Evolutionary conservation across 2,329 filamentous ascomycete genomes (phyloP).

Genomic region (Zymoseptoria tritici): DNA sequence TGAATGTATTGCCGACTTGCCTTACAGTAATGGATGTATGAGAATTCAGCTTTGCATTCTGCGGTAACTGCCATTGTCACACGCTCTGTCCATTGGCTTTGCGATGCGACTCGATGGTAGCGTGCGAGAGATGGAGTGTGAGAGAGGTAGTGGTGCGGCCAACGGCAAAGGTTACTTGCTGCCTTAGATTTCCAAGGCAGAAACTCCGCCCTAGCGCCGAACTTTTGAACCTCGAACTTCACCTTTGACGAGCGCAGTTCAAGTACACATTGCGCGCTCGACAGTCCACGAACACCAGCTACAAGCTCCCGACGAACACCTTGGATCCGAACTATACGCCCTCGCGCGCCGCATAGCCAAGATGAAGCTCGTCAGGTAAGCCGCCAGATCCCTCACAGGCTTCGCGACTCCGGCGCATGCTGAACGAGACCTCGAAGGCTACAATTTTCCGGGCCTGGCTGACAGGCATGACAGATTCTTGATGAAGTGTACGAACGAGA

Average conservation of each 20-base stretch:
- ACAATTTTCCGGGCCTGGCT: constrained; percentile 30
- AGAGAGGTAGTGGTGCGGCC: neutral
- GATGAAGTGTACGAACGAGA: constrained; percentile 99
- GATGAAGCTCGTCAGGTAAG: constrained; percentile 97
- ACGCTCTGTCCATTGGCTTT: neutral
- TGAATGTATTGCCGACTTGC: neutral
- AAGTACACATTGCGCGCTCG: neutral
- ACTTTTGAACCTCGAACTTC: neutral
- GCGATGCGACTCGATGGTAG: neutral
- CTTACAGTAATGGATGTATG: neutral
- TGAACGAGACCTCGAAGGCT: constrained; percentile 42
- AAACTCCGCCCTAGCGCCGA: neutral
- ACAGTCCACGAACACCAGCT: neutral
- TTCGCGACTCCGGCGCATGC: constrained; percentile 31
- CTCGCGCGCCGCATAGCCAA: constrained; percentile 34
- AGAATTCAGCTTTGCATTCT: neutral
- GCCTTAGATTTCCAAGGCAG: neutral
- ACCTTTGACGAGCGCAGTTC: neutral
- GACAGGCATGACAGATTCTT: constrained; percentile 62
- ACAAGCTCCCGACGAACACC: neutral
- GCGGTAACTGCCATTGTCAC: neutral
- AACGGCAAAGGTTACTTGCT: no score
- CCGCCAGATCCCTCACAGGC: constrained; percentile 6
- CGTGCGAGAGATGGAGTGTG: neutral
- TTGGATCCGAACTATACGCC: neutral